These are phyloP conservation scores for Graphilbum sp. DNA, from an alignment of 2,329 filamentous ascomycete species.

Conservation along the genomic window DNA sequence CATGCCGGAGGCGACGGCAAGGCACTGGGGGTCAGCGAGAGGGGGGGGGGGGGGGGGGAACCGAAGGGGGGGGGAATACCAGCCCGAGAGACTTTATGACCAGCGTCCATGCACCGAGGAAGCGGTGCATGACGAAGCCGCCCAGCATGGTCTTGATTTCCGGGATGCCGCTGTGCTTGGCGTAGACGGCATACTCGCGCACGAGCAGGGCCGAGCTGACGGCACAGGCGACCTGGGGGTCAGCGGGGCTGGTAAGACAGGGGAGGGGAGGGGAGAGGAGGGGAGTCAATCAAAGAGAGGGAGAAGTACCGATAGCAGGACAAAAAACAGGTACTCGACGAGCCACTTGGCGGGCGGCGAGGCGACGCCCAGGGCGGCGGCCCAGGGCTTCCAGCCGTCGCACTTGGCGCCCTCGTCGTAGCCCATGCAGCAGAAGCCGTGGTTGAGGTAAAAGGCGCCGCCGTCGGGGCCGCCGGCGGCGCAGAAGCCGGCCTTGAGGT, in stretches of 20 bases:
- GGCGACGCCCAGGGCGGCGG: conserved; percentile 49
- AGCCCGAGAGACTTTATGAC: conserved; percentile 78
- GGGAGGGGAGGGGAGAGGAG: too few relatives aligned
- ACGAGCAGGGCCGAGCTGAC: conserved; percentile 64
- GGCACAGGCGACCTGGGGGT: conserved; percentile 50
- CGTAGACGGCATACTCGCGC: conserved; percentile 68
- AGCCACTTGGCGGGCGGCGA: conserved; percentile 55
- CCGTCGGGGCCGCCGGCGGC: conserved; percentile 56
- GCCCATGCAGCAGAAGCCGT: conserved; percentile 83
- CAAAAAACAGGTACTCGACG: conserved; percentile 75
- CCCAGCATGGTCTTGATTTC: conserved; percentile 95
- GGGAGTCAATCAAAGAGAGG: too few relatives aligned
- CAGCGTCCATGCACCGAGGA: conserved; percentile 78
- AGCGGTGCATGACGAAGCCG: conserved; percentile 79
- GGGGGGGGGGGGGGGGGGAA: not conserved
- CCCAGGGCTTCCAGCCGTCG: conserved; percentile 77
- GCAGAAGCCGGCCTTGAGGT: conserved; percentile 84
- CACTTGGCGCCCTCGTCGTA: conserved; percentile 74
- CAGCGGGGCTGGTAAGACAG: too few relatives aligned
- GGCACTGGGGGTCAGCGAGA: conserved; percentile 39
- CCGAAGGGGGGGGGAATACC: conserved; percentile 27
- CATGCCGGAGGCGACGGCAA: conserved; percentile 84
- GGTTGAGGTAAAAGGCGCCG: conserved; percentile 81
- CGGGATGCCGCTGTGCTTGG: conserved; percentile 88
- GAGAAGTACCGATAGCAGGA: conserved; percentile 71